Evolutionary conservation across 805 yeast species (phyloP).

Genomic region (Barnettozyma californica): DNA sequence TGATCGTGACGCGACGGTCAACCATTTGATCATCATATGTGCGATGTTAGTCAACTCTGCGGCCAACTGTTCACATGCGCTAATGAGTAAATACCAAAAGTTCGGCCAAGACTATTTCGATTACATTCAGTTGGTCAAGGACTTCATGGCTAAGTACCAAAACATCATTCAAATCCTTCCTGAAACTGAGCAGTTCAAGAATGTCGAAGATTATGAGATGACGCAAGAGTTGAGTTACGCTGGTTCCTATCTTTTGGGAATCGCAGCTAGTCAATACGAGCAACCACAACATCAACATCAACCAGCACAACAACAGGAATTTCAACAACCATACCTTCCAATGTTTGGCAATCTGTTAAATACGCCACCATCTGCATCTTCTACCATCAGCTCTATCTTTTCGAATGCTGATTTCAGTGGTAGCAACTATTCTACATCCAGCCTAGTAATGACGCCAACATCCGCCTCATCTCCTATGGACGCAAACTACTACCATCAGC

Average conservation of each 20-base stretch:
- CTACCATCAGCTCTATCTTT: conserved; percentile 11
- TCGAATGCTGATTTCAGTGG: conserved; percentile 6
- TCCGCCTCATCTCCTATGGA: conserved; percentile 9
- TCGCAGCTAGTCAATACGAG: conserved; percentile 2
- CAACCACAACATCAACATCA: background rate
- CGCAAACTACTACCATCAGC: conserved; percentile 6
- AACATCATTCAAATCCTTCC: conserved; percentile 6
- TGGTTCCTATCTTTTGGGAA: conserved; percentile 8
- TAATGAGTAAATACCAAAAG: conserved; percentile 19
- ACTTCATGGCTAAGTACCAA: conserved; percentile 2
- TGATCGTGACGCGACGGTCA: conserved; percentile 11
- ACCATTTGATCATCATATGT: conserved; percentile 14
- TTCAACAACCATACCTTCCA: conserved; percentile 2
- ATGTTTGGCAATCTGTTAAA: conserved; percentile 3
- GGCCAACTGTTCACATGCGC: conserved; percentile 19
- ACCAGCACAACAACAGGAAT: background rate
- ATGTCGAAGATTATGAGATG: conserved; percentile 2
- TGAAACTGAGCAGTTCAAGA: conserved; percentile 5
- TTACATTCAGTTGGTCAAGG: conserved; percentile 4
- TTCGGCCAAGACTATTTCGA: conserved; percentile 4
- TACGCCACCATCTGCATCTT: conserved; percentile 13
- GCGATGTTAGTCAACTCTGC: conserved; percentile 16
- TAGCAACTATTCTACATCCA: conserved; percentile 8
- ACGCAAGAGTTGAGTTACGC: conserved; percentile 8
- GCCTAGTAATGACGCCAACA: conserved; percentile 9